Evolutionary conservation across 2,329 filamentous ascomycete genomes (phyloP).

Genomic region (Penicillium rolfsii): DNA sequence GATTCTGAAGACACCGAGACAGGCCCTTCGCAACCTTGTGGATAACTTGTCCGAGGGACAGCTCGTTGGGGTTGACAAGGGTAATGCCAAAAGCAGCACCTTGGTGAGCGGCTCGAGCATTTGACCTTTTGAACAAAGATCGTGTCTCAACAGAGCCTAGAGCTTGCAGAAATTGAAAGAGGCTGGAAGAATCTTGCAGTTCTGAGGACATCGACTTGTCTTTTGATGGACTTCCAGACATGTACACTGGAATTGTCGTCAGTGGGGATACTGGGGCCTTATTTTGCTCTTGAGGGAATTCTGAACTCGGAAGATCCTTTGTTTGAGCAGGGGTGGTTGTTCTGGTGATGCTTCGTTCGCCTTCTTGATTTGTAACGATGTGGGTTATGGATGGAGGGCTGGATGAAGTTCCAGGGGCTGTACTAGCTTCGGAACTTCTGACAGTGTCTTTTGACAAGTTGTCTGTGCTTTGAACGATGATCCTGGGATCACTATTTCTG

Average conservation of each 20-base stretch:
- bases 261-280: constrained; percentile 27
- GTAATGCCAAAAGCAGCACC: constrained; percentile 33
- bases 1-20: constrained; percentile 13
- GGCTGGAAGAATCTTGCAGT: background rate
- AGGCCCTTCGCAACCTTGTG: constrained; percentile 27
- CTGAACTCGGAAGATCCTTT: background rate
- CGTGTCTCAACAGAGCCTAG: constrained; percentile 17
- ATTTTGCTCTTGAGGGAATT: background rate
- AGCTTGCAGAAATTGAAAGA: constrained; percentile 24
- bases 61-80: constrained; percentile 29
- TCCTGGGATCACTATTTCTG: constrained; percentile 15
- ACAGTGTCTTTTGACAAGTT: background rate
- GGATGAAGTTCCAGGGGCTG: background rate
- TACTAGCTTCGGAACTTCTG: background rate
- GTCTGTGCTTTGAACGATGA: background rate
- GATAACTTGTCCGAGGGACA: constrained; percentile 30
- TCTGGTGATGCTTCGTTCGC: no score
- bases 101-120: constrained; percentile 25
- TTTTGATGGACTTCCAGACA: constrained; percentile 10
- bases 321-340: background rate
- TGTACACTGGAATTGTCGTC: constrained; percentile 34
- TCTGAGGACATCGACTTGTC: background rate
- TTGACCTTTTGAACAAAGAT: constrained; percentile 21
- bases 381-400: background rate
- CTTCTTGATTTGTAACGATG: background rate